Conservation (phyloP, 495 filamentous ascomycete genomes). For the Penicillium paradoxum region DNA sequence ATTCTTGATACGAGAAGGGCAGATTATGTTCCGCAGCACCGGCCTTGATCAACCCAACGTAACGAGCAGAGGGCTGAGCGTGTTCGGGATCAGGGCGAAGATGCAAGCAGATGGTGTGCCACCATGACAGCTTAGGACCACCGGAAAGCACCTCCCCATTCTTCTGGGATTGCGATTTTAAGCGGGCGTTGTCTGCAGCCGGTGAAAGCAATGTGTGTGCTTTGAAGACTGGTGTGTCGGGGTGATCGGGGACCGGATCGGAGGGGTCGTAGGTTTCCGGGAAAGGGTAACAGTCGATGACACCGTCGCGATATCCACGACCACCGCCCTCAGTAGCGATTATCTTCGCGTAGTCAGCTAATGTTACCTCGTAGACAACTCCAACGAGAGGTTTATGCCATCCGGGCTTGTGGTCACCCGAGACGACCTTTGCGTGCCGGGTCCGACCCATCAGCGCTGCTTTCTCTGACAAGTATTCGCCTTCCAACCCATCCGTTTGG, state of each 20-base stretch:
- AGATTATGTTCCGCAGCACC: conserved; percentile 76
- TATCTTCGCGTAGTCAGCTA: conserved; percentile 74
- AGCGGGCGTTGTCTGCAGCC: conserved; percentile 13
- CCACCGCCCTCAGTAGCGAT: conserved; percentile 89
- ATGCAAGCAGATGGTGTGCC: conserved; percentile 10
- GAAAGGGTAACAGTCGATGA: conserved; percentile 69
- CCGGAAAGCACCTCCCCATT: background rate
- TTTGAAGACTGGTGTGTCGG: conserved; percentile 41
- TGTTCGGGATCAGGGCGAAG: conserved; percentile 59
- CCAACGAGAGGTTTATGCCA: conserved; percentile 83
- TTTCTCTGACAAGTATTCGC: conserved; percentile 28
- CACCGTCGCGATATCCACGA: conserved; percentile 71
- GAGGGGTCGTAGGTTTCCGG: conserved; percentile 36
- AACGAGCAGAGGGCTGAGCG: conserved; percentile 78
- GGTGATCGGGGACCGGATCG: conserved; percentile 36
- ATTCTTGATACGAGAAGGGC: conserved; percentile 65
- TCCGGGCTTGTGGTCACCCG: conserved; percentile 41
- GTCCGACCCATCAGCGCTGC: conserved; percentile 23
- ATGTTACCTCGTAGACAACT: conserved; percentile 90
- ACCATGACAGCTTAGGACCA: conserved; percentile 8
- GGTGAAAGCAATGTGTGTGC: conserved; percentile 60
- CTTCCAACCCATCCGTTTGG: background rate
- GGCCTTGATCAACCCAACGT: conserved; percentile 68
- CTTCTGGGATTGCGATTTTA: background rate
- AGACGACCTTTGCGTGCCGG: background rate